A percentile compares a stretch with the other conserved stretches of the same genome.
phyloP scores from a whole-genome alignment of 2,329 filamentous ascomycete species.

The Hypoxylon sp. region DNA sequence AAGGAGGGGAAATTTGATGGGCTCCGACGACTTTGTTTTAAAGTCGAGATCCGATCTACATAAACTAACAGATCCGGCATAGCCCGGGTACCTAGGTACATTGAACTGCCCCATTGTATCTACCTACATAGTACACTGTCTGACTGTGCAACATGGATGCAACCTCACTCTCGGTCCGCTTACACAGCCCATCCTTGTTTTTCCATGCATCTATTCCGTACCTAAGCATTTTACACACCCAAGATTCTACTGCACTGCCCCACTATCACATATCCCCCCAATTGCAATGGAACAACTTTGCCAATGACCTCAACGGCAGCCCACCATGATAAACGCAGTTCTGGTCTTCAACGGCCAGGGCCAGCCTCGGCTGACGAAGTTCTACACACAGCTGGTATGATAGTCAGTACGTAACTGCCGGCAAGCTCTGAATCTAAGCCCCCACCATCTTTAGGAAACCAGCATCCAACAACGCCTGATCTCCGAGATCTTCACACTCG shows the following conservation, averaged over 20 bases:
- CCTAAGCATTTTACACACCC: too few species aligned
- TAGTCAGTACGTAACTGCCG: conserved; percentile 13
- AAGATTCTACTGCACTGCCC: conserved; percentile 10
- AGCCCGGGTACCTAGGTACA: conserved; percentile 4
- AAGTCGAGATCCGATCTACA: conserved; percentile 7
- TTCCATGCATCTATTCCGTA: conserved; percentile 6
- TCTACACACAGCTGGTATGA: conserved; percentile 93
- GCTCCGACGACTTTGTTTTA: conserved; percentile 23
- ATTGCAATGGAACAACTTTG: conserved; percentile 8
- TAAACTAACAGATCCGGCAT: neutral
- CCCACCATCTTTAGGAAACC: conserved; percentile 75
- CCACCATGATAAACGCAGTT: conserved; percentile 94
- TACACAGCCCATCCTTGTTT: conserved; percentile 6
- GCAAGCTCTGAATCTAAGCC: conserved; percentile 6
- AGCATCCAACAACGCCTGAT: conserved; percentile 97
- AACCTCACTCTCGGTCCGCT: neutral
- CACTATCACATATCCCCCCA: conserved; percentile 15
- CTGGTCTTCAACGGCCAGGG: conserved; percentile 99
- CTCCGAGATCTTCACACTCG: conserved; percentile 95
- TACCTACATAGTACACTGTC: too few species aligned
- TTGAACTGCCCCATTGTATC: neutral
- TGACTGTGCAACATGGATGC: too few species aligned
- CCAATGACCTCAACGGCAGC: conserved; percentile 36
- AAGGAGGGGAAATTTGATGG: conserved; percentile 35
- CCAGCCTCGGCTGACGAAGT: conserved; percentile 95